A percentile compares a stretch with the other conserved stretches of the same genome.
Conservation (phyloP, 2,329 filamentous ascomycete species). For the Geosmithia morbida region DNA sequence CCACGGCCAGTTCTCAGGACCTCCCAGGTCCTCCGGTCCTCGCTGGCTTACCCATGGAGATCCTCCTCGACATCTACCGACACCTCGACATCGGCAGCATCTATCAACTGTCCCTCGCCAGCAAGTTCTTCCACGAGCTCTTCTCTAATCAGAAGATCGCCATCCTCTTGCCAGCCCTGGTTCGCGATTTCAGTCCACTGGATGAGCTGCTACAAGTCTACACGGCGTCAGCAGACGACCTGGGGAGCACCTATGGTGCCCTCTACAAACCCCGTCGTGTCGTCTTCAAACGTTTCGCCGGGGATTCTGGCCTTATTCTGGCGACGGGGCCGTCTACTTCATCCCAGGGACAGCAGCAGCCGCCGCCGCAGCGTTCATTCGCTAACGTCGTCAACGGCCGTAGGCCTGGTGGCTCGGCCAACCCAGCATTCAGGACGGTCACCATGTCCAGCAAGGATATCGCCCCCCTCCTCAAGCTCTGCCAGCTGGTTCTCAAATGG, state of each 20-base stretch:
- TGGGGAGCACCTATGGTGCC: constrained; percentile 12
- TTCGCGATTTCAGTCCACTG: constrained; percentile 26
- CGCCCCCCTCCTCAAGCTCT: constrained; percentile 16
- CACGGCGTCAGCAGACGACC: constrained; percentile 23
- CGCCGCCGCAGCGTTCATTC: constrained; percentile 4
- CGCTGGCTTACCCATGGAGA: constrained; percentile 26
- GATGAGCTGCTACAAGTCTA: constrained; percentile 31
- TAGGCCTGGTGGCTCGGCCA: constrained; percentile 3
- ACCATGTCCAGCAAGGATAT: constrained; percentile 18
- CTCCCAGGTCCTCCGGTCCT: constrained; percentile 4
- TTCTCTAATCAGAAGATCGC: constrained; percentile 22
- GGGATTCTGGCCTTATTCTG: constrained; percentile 15
- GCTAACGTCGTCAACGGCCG: constrained; percentile 8
- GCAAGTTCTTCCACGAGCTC: constrained; percentile 22
- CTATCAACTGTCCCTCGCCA: constrained; percentile 21
- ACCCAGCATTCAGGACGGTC: constrained; percentile 5
- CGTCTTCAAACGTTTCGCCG: constrained; percentile 20
- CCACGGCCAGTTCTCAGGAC: not conserved
- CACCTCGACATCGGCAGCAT: constrained; percentile 25
- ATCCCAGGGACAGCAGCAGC: not conserved
- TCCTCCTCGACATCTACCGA: constrained; percentile 32
- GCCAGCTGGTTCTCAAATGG: constrained; percentile 21
- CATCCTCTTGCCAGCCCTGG: constrained; percentile 27
- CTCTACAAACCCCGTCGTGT: constrained; percentile 23
- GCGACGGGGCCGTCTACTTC: not conserved